Evolutionary conservation across 2,329 filamentous ascomycete species (phyloP), one percentile per base, ranked within the genome.

Genomic region (Aspergillus melleus): DNA sequence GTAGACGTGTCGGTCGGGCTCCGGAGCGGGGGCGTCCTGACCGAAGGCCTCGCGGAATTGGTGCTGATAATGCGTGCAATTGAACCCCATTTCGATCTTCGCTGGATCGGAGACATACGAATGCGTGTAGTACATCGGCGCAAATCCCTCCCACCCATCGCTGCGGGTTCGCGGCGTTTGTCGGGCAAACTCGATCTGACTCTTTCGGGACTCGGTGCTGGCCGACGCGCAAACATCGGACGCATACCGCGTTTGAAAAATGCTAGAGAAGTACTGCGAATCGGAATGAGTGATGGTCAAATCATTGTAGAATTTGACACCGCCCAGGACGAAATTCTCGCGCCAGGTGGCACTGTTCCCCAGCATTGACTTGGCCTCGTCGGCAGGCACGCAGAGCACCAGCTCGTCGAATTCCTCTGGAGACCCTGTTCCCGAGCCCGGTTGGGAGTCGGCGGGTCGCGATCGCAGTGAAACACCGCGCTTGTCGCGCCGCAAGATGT

Each of bases 41-140:
- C 67, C 68, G 14, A 75, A 55, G 0, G 71, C 69, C 20, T 72
- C 72, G 1, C 86, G 85, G 63, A 92, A 89, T 69, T 91, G 89
- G 49, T 87, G 82, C 71, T 92, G 89, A 74, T 91, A 91, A 71
- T 90, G 90, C 42, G 86, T 88, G 76, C 87, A 90, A 72, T 92
- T 88, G 74, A 91, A 92, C 58, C 84, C 88, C 81, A 79, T 86
- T 70, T 85, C 84, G 39, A 81, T 82, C 71, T 86, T 86, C 3
- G 78, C 80, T 8, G 76, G 76, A 62, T 84, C 83, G 20, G 79
- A 65, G 0, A 75, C 74, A 67, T 86, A 86, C 65, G 80, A 82
- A 59, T 86, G 84, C 65, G 84, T 87, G 66, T 83, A 81, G 72
- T 86, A 87, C 83, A 86, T 86, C 36, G 84, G 83, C 56, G 82